Evolutionary conservation across 2,329 filamentous ascomycete genomes (phyloP), one percentile per base, ranked within the genome.

Genomic region (Paracoccidioides lutzii): DNA sequence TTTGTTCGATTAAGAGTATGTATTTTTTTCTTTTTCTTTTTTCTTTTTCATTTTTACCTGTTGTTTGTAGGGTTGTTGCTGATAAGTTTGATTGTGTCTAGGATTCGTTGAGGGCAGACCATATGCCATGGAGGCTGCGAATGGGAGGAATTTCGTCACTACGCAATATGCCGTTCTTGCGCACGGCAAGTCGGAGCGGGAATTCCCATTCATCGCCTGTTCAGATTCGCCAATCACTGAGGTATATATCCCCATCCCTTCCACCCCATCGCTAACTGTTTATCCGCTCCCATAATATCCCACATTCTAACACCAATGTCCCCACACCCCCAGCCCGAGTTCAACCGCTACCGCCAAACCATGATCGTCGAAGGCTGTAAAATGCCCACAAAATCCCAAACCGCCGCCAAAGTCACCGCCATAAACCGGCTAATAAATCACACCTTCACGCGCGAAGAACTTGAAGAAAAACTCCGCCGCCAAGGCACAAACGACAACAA

Each of bases 131-230:
- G 82, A 85, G 60, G 85, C 79, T 42, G 70, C 81, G 2, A 86
- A 87, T 57, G 87, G 88, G 41, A 86, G 89, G 59, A 77, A 78
- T 3, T 87, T 95, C 64, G 81, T 87, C 37, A 95, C 90, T 0
- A 89, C 95, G 59, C 85, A 90, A 68, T 96, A 97, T 67, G 82
- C 88, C 37, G 76, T 84, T 54, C 83, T 88, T 44, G 83, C 88
- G 6, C 87, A 95, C 67, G 93, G 93, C 48, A 90, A 90, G 64
- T 79, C 87, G 0, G 81, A 89, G 66, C 86, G 85, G 67, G 83
- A 90, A 40, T 96, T 90, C 73, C 90, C 90, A 4, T 96, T 97
- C 70, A 85, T 93, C 59, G 85, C 85, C 59, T 90, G 91, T 67
- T 97, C 93, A 0, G 90, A 95, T 68, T 82, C 84, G 52, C 77